These are phyloP conservation scores for Paecilomyces dactylethromorphus DNA, from an alignment of 2,329 filamentous ascomycete species.

Conservation along the genomic window DNA sequence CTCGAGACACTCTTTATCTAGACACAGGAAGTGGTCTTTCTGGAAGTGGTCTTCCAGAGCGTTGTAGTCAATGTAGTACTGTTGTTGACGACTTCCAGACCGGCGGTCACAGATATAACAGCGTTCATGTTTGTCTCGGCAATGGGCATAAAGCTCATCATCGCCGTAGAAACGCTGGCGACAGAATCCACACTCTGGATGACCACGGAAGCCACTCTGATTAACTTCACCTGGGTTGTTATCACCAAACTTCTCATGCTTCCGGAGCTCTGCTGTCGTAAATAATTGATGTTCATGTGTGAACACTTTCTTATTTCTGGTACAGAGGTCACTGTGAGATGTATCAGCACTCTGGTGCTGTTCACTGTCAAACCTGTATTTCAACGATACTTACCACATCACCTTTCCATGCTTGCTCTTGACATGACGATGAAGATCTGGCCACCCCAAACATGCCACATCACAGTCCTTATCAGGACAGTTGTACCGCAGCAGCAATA, in stretches of 20 bases:
- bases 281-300: constrained; percentile 97
- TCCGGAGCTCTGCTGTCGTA: constrained; percentile 69
- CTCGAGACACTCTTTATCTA: constrained; percentile 80
- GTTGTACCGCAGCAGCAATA: constrained; percentile 85
- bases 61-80: constrained; percentile 88
- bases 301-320: constrained; percentile 94
- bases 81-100: constrained; percentile 59
- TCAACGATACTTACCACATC: constrained; percentile 58
- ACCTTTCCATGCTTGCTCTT: constrained; percentile 74
- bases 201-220: constrained; percentile 93
- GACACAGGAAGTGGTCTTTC: constrained; percentile 78
- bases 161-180: constrained; percentile 88
- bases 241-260: constrained; percentile 85
- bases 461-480: constrained; percentile 82
- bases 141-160: constrained; percentile 91
- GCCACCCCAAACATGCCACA: constrained; percentile 76
- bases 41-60: constrained; percentile 80
- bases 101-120: constrained; percentile 87
- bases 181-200: constrained; percentile 92
- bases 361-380: constrained; percentile 5
- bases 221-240: constrained; percentile 82
- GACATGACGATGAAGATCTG: constrained; percentile 74
- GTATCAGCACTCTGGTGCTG: neutral
- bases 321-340: constrained; percentile 65
- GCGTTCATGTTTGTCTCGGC: constrained; percentile 85